These are phyloP conservation scores for Singerocomus inundabilis DNA, from an alignment of 1,284 basidiomycete species.

Conservation along the genomic window DNA sequence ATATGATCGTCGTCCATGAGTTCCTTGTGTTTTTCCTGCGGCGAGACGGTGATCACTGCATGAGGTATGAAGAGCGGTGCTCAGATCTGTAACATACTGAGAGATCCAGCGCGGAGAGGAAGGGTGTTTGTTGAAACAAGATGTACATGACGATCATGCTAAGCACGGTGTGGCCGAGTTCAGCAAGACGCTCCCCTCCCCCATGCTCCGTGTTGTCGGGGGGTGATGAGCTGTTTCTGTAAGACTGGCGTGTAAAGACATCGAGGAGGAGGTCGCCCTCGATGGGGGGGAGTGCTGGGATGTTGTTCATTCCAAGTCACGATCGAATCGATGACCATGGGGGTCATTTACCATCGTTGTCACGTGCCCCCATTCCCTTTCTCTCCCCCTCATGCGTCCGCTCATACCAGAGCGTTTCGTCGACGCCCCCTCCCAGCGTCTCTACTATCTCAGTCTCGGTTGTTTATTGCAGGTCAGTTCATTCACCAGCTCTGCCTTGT, in stretches of 20 bases:
- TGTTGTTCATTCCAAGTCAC: conserved; percentile 23
- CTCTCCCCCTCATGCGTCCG: conserved; percentile 28
- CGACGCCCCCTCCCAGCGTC: conserved; percentile 56
- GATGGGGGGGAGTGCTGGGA: conserved; percentile 40
- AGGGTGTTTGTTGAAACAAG: conserved; percentile 42
- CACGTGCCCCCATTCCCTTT: conserved; percentile 20
- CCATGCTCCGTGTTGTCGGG: conserved; percentile 40
- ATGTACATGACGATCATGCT: conserved; percentile 44
- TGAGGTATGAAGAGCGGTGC: neutral
- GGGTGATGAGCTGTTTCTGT: conserved; percentile 13
- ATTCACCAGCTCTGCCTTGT: accelerated
- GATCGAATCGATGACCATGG: conserved; percentile 5
- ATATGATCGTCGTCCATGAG: conserved; percentile 35
- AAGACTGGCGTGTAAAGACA: conserved; percentile 45
- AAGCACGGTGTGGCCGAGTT: conserved; percentile 46
- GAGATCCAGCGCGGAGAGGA: conserved; percentile 39
- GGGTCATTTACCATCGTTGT: neutral
- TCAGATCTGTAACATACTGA: conserved; percentile 33
- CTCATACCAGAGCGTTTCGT: conserved; percentile 53
- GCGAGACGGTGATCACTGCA: conserved; percentile 1
- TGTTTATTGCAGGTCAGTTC: conserved; percentile 49
- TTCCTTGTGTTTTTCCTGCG: conserved; percentile 32
- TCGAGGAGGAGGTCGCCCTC: conserved; percentile 52
- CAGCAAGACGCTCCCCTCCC: conserved; percentile 46
- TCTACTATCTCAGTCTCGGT: conserved; percentile 56